Conservation (phyloP, 2,329 filamentous ascomycete species). For the Scopulariopsis brevicaulis region DNA sequence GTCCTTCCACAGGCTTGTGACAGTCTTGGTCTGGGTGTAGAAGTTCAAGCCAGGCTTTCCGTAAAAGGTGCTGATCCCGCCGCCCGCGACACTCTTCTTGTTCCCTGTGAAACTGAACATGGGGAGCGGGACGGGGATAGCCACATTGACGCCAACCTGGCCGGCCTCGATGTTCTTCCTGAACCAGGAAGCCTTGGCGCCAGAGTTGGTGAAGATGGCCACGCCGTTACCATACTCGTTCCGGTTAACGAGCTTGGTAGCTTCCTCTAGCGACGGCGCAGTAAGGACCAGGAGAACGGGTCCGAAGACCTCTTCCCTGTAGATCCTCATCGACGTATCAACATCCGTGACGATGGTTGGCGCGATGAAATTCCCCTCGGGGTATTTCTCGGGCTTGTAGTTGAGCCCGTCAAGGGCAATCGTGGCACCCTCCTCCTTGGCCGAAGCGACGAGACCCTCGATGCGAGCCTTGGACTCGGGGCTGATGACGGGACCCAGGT, state of each 20-base stretch:
- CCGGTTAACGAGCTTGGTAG: conserved; percentile 69
- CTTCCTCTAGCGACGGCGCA: conserved; percentile 69
- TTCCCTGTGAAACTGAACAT: conserved; percentile 66
- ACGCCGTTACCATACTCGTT: conserved; percentile 84
- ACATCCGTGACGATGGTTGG: conserved; percentile 78
- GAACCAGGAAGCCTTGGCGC: conserved; percentile 67
- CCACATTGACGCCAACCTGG: conserved; percentile 78
- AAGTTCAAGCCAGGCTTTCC: conserved; percentile 87
- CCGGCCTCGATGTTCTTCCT: conserved; percentile 73
- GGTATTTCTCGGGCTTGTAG: conserved; percentile 65
- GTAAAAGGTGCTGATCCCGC: conserved; percentile 90
- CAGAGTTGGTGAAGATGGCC: conserved; percentile 73
- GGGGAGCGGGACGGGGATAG: conserved; percentile 60
- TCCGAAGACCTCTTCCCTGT: conserved; percentile 76
- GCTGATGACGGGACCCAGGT: conserved; percentile 73
- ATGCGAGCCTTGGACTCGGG: conserved; percentile 71
- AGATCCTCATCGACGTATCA: conserved; percentile 71
- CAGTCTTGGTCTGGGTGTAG: conserved; percentile 96
- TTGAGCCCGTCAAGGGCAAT: conserved; percentile 71
- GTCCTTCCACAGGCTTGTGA: conserved; percentile 70
- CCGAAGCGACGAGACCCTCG: conserved; percentile 61
- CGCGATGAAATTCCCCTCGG: conserved; percentile 64
- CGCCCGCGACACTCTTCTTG: conserved; percentile 87
- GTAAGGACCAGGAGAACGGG: conserved; percentile 75
- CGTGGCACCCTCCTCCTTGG: conserved; percentile 70